Conservation (phyloP, 768 basidiomycete genomes). For the Dentipellis fragilis region DNA sequence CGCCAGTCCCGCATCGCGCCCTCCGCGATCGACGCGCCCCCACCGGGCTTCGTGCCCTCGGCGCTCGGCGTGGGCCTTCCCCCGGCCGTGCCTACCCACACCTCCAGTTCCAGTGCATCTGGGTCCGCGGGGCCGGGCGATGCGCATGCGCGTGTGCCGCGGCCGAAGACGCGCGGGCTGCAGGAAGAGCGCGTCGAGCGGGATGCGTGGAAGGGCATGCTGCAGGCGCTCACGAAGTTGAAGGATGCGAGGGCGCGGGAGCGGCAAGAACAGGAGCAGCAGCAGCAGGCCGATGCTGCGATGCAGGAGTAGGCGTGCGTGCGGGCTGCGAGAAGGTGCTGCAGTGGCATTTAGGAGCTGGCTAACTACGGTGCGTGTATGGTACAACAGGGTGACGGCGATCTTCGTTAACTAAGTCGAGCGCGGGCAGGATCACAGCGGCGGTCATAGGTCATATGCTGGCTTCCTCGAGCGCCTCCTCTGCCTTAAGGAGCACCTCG, state of each 20-base stretch:
- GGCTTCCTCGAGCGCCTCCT: constrained; percentile 45
- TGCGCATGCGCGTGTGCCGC: constrained; percentile 6
- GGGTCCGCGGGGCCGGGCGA: constrained; percentile 5
- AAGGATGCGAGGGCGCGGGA: not conserved
- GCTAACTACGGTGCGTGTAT: not conserved
- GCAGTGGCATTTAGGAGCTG: not conserved
- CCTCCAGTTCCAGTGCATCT: constrained; percentile 16
- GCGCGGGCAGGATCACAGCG: too few species aligned
- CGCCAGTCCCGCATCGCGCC: constrained; percentile 76
- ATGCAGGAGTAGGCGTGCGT: not conserved
- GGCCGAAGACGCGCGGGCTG: constrained; percentile 43
- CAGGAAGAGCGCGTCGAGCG: constrained; percentile 70
- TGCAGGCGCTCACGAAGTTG: constrained; percentile 44
- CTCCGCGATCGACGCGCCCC: constrained; percentile 78
- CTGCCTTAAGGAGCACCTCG: constrained; percentile 33
- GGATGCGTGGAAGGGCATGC: constrained; percentile 70
- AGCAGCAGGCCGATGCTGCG: not conserved
- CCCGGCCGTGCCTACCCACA: not conserved
- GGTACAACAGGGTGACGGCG: not conserved
- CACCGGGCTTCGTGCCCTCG: constrained; percentile 62
- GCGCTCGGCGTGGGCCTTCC: constrained; percentile 74
- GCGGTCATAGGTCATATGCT: constrained; percentile 17
- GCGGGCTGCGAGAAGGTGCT: not conserved
- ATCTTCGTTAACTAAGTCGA: too few species aligned
- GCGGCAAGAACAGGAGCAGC: not conserved